Percentiles rank a stretch among this genome's conserved stretches.
Conservation (phyloP, 164 flowering plant species). For the Akebia trifoliata region DNA sequence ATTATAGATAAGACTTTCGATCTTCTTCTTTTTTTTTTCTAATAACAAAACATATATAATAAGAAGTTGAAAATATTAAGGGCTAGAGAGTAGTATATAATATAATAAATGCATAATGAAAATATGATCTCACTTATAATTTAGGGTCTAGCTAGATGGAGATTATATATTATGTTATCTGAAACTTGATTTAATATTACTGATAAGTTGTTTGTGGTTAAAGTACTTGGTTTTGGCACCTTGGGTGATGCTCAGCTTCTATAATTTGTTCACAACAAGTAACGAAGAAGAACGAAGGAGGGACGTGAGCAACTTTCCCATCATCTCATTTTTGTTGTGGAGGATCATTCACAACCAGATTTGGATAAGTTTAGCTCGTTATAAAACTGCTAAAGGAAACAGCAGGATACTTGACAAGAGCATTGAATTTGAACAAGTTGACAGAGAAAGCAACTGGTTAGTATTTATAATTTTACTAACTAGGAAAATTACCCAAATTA, state of each 20-base stretch:
- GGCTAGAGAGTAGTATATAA: too few species aligned
- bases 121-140: neutral
- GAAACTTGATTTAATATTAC: too few species aligned
- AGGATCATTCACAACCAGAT: constrained; percentile 52
- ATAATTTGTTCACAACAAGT: constrained; percentile 16
- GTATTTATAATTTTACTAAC: neutral
- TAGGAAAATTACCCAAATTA: too few species aligned
- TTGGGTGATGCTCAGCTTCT: constrained; percentile 30
- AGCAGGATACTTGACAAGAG: constrained; percentile 5
- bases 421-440: constrained; percentile 13
- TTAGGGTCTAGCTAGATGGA: neutral
- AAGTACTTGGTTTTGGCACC: constrained; percentile 51
- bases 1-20: too few species aligned
- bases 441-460: constrained; percentile 9
- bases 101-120: neutral
- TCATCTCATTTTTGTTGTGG: constrained; percentile 34
- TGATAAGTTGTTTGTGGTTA: too few species aligned
- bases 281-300: constrained; percentile 24
- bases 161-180: neutral
- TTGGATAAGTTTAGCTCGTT: constrained; percentile 55
- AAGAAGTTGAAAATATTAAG: too few species aligned
- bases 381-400: constrained; percentile 45
- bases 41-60: too few species aligned
- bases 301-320: constrained; percentile 21
- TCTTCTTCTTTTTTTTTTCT: too few species aligned